Percentiles rank a stretch among this genome's conserved stretches.
phyloP scores from a whole-genome alignment of 768 basidiomycete genomes.

The Russula vinacea region DNA sequence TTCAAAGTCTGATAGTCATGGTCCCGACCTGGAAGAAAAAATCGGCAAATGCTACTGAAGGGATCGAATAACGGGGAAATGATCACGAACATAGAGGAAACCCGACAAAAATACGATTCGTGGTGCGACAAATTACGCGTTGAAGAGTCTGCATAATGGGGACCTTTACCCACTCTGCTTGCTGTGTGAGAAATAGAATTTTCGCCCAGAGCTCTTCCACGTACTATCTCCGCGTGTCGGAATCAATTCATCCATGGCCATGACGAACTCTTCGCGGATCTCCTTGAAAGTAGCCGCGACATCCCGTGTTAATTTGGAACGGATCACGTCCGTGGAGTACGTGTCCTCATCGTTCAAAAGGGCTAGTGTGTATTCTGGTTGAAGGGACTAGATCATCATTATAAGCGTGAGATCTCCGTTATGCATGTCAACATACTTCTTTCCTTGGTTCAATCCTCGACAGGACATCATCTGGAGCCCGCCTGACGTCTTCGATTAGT shows the following conservation, averaged over 20 bases:
- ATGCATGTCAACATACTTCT: background rate
- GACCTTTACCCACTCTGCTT: constrained; percentile 39
- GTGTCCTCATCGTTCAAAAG: background rate
- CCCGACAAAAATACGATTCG: constrained; percentile 34
- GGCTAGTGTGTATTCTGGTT: background rate
- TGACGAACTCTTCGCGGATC: background rate
- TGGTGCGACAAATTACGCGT: constrained; percentile 13
- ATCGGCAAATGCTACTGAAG: background rate
- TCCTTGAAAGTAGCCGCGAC: background rate
- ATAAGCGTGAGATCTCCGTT: background rate
- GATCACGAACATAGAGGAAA: constrained; percentile 40
- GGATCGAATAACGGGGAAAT: background rate
- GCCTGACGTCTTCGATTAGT: background rate
- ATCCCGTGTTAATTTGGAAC: constrained; percentile 5
- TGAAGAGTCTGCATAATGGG: constrained; percentile 30
- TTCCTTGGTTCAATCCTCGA: background rate
- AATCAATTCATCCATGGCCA: background rate
- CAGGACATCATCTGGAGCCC: background rate
- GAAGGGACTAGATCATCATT: background rate
- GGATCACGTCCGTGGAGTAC: background rate
- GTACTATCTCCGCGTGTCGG: too few relatives aligned
- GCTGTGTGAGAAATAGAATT: too few relatives aligned
- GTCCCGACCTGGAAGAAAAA: constrained; percentile 40
- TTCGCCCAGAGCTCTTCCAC: background rate
- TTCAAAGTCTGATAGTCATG: constrained; percentile 36